Percentiles rank a stretch among this genome's conserved stretches.
These are phyloP conservation scores for Wickerhamomyces bisporus DNA, from an alignment of 805 yeast species.

Conservation along the genomic window DNA sequence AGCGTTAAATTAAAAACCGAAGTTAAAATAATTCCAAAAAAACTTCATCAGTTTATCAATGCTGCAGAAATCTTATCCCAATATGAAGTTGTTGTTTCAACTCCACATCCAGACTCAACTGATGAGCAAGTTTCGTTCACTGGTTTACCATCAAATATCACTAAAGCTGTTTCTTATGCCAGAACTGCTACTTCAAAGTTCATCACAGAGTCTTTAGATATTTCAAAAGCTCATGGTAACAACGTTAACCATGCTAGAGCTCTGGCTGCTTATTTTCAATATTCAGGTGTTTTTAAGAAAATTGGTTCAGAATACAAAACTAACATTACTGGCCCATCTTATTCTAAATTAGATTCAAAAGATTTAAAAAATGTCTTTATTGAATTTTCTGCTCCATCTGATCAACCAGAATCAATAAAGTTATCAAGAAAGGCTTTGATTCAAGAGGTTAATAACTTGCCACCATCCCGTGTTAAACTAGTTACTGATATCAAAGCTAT, in stretches of 20 bases:
- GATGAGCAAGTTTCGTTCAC: constrained; percentile 52
- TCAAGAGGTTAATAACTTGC: constrained; percentile 60
- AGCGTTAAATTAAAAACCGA: constrained; percentile 43
- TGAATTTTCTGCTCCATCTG: constrained; percentile 52
- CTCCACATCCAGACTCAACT: constrained; percentile 39
- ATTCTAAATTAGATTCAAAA: constrained; percentile 37
- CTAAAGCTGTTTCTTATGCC: constrained; percentile 59
- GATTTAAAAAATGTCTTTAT: constrained; percentile 43
- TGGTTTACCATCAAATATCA: constrained; percentile 57
- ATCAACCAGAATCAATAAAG: constrained; percentile 46
- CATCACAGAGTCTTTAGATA: constrained; percentile 65
- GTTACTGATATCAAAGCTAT: constrained; percentile 65
- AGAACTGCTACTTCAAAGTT: constrained; percentile 54
- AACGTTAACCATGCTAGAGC: constrained; percentile 70
- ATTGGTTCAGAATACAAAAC: constrained; percentile 39
- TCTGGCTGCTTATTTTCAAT: constrained; percentile 60
- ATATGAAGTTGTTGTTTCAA: constrained; percentile 50
- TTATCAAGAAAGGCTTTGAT: constrained; percentile 69
- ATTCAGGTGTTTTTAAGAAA: constrained; percentile 41
- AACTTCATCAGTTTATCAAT: constrained; percentile 66
- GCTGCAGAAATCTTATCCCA: constrained; percentile 45
- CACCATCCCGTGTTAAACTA: constrained; percentile 58
- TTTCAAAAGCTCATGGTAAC: constrained; percentile 86
- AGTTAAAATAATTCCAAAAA: constrained; percentile 58
- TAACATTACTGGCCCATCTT: constrained; percentile 42